Evolutionary conservation across 768 basidiomycete species (phyloP), one percentile per base, ranked within the genome.

Genomic region (Boletus rufocinnamomeus): DNA sequence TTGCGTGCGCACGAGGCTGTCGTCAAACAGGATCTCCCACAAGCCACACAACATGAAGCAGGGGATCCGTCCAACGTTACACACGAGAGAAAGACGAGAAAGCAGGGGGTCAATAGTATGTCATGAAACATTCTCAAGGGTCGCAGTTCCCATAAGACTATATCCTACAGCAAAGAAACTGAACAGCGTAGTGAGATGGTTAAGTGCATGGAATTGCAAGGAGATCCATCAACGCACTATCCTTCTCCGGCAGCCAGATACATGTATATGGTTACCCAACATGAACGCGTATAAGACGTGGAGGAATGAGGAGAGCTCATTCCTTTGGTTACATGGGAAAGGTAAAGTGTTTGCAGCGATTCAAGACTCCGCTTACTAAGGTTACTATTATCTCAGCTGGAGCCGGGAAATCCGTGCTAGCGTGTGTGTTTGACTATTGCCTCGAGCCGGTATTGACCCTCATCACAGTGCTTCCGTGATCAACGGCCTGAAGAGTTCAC

Each of bases 311-410:
- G 17, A 45, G 0, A 17, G 40, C 16, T 52, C 63, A 3, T 59
- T 59, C 30, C 14, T 65, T 8, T 65, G 64, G 60, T 13, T 65
- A 10, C 27, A 54, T 11, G 64, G 65, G 4, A 66, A 67, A 61
- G 30, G 65, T 67, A 47, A 2, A 4, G 17, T 37, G 1, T 14
- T 52, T 0, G 17, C 17, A 4, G 1, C 0, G 2, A 32, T 16
- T 21, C 27, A 21, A 25, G 7, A 2, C 7, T 32, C 27, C 7
- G 0, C 1, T 51, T 32, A 2, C 16, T 50, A 6, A 65, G 0
- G 3, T 19, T 0, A 1, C 16, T 23, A 1, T 45, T 3, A 40
- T 48, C 28, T 19, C 10, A 67, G 65, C 58, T 1, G 65, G 62
- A 4, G 62, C 56, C 0, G 65, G 65, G 4, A 66, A 66, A 27